These are phyloP conservation scores for Citrus unshiu DNA, from an alignment of 345 rosid species.

Conservation along the genomic window DNA sequence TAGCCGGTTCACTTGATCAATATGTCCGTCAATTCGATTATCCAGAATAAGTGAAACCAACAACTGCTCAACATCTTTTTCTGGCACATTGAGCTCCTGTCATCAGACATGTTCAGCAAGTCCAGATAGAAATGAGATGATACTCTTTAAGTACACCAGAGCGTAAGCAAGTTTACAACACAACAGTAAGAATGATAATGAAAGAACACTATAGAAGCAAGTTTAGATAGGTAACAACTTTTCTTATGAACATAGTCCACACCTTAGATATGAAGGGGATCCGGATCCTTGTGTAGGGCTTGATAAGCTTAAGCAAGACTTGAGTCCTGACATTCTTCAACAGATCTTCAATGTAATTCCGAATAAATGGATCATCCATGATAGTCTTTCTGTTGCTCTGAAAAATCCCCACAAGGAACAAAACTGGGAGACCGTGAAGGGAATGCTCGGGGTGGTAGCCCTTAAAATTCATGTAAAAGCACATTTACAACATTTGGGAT, in stretches of 20 bases:
- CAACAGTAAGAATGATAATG: not conserved
- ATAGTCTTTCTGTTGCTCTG: conserved; percentile 93
- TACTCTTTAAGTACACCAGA: not conserved
- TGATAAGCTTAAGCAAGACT: conserved; percentile 94
- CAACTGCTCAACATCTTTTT: conserved; percentile 88
- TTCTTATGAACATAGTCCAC: conserved; percentile 4
- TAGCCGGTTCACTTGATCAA: conserved; percentile 91
- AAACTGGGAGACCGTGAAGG: not conserved
- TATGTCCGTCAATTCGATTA: conserved; percentile 91
- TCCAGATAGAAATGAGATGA: not conserved
- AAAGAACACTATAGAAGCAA: not conserved
- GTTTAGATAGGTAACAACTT: not conserved
- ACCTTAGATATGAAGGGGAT: conserved; percentile 92
- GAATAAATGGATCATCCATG: conserved; percentile 96
- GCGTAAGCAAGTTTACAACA: not conserved
- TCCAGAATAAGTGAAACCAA: conserved; percentile 87
- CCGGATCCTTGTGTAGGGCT: conserved; percentile 90
- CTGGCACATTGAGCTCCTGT: conserved; percentile 94
- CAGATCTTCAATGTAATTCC: conserved; percentile 96
- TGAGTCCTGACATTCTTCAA: conserved; percentile 98
- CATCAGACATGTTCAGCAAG: not conserved
- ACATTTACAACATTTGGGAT: not conserved
- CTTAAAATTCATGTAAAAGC: not conserved
- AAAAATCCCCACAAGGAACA: conserved; percentile 5
- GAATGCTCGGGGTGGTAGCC: not conserved